Evolutionary conservation across 805 yeast genomes (phyloP), one percentile per base, ranked within the genome.

Genomic region (Saccharomyces mikatae): DNA sequence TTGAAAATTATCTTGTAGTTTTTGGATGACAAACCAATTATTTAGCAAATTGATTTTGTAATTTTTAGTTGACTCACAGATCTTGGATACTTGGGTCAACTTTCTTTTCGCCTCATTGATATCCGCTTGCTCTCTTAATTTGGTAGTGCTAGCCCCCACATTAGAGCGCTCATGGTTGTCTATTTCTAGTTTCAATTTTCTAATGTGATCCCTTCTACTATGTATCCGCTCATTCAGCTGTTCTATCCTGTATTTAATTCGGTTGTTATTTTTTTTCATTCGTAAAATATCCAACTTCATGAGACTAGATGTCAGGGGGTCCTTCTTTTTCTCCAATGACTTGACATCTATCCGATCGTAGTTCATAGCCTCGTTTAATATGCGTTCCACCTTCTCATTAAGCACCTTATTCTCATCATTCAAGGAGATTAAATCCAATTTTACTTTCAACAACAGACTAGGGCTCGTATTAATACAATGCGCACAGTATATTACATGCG

Each of bases 381-480:
- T 65, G 8, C 46, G 49, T 32, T 62, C 62, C 2, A 67, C 66
- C 29, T 56, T 58, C 11, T 44, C 21, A 21, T 60, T 58, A 26
- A 65, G 52, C 36, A 41, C 28, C 1, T 49, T 41, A 48, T 60
- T 65, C 17, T 54, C 53, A 13, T 60, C 55, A 29, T 56, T 52
- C 3, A 62, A 14, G 29, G 50, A 30, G 13, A 61, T 32, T 17
- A 65, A 56, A 36, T 62, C 56, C 8, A 67, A 29, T 46, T 55
- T 60, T 30, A 57, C 52, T 47, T 56, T 56, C 24, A 62, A 46
- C 29, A 65, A 49, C 24, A 66, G 41, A 17, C 51, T 53, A 6
- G 71, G 71, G 26, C 67, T 63, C 29, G 61, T 58, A 47, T 59
- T 65, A 32, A 67, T 52, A 52, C 71, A 67, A 55, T 64, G 67